Percentiles rank a stretch among this genome's conserved stretches.
Conservation (phyloP, 1,139 yeast species). For the Pichia sp. region DNA sequence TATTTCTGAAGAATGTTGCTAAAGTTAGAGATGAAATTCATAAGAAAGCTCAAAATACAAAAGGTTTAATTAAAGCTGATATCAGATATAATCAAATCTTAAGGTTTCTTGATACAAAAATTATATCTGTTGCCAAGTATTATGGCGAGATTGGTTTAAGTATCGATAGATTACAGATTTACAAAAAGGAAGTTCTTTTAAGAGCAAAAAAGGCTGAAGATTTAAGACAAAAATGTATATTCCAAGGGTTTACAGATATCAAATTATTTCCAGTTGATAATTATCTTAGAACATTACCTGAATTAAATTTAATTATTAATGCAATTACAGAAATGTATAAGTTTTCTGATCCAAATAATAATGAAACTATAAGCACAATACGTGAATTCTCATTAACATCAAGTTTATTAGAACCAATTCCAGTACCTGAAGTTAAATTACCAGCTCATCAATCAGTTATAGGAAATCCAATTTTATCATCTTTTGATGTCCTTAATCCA, state of each 20-base stretch:
- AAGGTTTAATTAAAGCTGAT: constrained; percentile 12
- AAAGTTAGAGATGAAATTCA: constrained; percentile 6
- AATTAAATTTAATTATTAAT: constrained; percentile 10
- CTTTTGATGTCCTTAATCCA: neutral
- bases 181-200: constrained; percentile 5
- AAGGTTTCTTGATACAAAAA: constrained; percentile 6
- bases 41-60: constrained; percentile 5
- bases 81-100: constrained; percentile 17
- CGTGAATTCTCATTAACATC: constrained; percentile 9
- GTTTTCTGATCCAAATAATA: constrained; percentile 3
- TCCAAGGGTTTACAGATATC: neutral
- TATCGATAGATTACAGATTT: constrained; percentile 3
- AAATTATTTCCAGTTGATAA: neutral
- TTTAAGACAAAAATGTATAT: constrained; percentile 3
- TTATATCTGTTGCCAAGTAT: constrained; percentile 2
- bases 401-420: neutral
- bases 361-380: neutral
- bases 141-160: constrained; percentile 11
- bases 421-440: neutral
- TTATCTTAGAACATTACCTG: constrained; percentile 2
- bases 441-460: neutral
- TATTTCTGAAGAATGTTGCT: constrained; percentile 6
- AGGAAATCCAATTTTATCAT: neutral
- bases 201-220: constrained; percentile 7
- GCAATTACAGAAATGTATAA: constrained; percentile 12